phyloP scores from a whole-genome alignment of 139 green algal species.

The Ettlia oleoabundans region DNA sequence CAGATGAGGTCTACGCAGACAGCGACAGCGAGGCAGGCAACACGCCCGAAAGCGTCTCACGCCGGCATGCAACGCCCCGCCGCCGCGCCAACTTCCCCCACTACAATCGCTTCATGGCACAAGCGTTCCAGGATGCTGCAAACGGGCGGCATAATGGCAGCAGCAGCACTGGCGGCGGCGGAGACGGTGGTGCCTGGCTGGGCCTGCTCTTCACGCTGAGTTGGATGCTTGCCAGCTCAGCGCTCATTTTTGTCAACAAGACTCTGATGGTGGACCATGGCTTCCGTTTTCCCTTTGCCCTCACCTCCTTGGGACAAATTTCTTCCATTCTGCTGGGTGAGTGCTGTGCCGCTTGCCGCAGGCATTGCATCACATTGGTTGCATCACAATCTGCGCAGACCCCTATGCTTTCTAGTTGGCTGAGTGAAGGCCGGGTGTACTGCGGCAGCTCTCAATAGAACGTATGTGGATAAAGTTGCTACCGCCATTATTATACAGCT shows the following conservation, averaged over 20 bases:
- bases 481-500: neutral
- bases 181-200: neutral
- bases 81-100: neutral
- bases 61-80: neutral
- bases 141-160: neutral
- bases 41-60: neutral
- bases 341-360: neutral
- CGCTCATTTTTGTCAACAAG: slow-evolving; percentile 40
- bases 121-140: neutral
- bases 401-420: too few relatives aligned
- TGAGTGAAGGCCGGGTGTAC: too few relatives aligned
- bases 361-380: too few relatives aligned
- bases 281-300: slow-evolving; percentile 37
- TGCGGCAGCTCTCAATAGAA: too few relatives aligned
- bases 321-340: slow-evolving; percentile 12
- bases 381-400: too few relatives aligned
- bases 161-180: neutral
- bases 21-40: neutral
- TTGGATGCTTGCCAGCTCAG: slow-evolving; percentile 34
- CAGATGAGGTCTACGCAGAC: neutral
- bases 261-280: slow-evolving; percentile 32
- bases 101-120: neutral
- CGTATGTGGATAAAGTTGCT: too few relatives aligned
- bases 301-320: slow-evolving; percentile 24
- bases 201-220: slow-evolving; percentile 15